A percentile compares a stretch with the other conserved stretches of the same genome.
Conservation (phyloP, 192 early-diverging fungal species). For the Coemansia sp. region DNA sequence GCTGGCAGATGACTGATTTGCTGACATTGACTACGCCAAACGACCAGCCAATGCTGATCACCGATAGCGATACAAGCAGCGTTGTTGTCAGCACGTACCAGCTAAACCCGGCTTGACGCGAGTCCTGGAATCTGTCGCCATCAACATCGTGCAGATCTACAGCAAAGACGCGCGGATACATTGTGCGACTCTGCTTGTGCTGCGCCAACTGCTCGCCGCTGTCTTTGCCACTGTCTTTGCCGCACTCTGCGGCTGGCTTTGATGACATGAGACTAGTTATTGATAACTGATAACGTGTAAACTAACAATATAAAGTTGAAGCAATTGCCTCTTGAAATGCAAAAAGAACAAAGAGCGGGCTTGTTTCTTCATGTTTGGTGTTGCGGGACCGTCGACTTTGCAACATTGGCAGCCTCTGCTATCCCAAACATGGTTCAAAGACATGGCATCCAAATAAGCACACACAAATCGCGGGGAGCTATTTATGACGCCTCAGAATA, state of each 20-base stretch:
- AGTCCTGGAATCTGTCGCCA: constrained; percentile 49
- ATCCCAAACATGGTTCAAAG: constrained; percentile 2
- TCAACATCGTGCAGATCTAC: constrained; percentile 47
- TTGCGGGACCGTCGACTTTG: too few relatives aligned
- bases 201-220: constrained; percentile 1
- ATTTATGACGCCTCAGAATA: background rate
- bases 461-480: too few relatives aligned
- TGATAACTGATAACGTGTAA: background rate
- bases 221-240: constrained; percentile 4
- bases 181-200: background rate
- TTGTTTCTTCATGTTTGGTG: background rate
- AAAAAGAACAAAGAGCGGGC: too few relatives aligned
- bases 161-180: constrained; percentile 38
- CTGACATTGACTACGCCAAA: constrained; percentile 39
- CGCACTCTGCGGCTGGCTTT: background rate
- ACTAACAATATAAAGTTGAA: too few relatives aligned
- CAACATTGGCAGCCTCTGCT: too few relatives aligned
- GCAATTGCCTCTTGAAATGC: too few relatives aligned
- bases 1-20: constrained; percentile 37
- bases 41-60: constrained; percentile 39
- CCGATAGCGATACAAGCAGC: constrained; percentile 43
- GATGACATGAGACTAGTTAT: background rate
- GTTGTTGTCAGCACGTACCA: constrained; percentile 39
- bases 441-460: constrained; percentile 12
- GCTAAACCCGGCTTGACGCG: constrained; percentile 45